Evolutionary conservation across 139 green algal species (phyloP).

Genomic region (Volvox africanus): DNA sequence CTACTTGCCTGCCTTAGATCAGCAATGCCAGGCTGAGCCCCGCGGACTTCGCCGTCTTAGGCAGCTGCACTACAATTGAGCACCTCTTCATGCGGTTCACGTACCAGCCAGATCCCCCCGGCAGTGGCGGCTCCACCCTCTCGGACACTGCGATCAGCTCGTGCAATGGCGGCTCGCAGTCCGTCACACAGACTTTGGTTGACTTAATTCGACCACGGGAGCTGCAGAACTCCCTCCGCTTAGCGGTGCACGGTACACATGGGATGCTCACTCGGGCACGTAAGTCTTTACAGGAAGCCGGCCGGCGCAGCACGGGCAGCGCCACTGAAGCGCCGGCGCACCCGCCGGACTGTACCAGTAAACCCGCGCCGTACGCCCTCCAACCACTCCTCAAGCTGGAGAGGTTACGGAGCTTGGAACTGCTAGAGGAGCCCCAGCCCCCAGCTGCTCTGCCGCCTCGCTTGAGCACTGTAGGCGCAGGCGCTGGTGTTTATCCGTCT

Average conservation of each 20-base stretch:
- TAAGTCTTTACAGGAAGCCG: not conserved
- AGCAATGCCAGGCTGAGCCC: constrained; percentile 4
- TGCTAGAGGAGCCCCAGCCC: not conserved
- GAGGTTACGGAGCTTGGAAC: constrained; percentile 19
- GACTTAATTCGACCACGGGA: not conserved
- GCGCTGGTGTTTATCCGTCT: not conserved
- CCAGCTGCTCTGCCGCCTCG: not conserved
- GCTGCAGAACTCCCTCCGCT: not conserved
- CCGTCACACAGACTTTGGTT: not conserved
- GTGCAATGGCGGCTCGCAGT: not conserved
- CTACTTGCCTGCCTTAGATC: not conserved
- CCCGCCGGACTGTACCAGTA: not conserved
- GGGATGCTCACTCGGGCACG: constrained; percentile 27
- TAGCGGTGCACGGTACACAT: not conserved
- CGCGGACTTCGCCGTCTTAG: constrained; percentile 6
- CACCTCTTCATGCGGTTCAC: constrained; percentile 33
- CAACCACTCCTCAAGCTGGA: constrained; percentile 19
- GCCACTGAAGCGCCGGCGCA: not conserved
- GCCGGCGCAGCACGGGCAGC: not conserved
- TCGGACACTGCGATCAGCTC: not conserved
- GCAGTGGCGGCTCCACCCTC: not conserved
- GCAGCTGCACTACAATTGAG: constrained; percentile 17
- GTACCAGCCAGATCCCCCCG: not conserved
- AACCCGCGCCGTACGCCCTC: not conserved
- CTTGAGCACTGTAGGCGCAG: not conserved